Conservation (phyloP, 148 eudicot species). For the Spergularia marina region DNA sequence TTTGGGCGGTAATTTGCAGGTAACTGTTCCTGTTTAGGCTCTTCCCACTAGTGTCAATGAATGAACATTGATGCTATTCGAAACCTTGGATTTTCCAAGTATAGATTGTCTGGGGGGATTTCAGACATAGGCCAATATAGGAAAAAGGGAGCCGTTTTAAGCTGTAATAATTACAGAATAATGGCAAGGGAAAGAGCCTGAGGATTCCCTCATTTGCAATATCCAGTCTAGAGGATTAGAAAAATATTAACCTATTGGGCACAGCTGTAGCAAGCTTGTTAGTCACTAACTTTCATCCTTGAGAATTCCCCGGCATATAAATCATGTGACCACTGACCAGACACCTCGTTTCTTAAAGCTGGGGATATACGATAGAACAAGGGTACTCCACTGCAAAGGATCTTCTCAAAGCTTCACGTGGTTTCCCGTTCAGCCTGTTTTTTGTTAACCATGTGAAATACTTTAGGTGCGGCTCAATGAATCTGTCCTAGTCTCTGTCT, state of each 20-base stretch:
- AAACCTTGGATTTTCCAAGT: neutral
- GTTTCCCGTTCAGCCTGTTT: neutral
- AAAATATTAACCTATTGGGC: neutral
- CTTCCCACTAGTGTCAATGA: neutral
- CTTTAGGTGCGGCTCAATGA: neutral
- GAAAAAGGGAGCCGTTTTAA: neutral
- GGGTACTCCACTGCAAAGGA: neutral
- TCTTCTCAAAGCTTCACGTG: neutral
- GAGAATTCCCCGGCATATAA: neutral
- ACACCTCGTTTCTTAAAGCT: too few relatives aligned
- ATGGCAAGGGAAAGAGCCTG: too few relatives aligned
- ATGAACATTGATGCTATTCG: neutral
- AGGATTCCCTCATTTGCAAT: too few relatives aligned
- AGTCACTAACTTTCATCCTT: neutral
- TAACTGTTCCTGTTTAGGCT: neutral
- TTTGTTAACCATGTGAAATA: neutral
- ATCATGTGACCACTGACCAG: too few relatives aligned
- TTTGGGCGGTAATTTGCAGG: neutral
- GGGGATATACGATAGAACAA: neutral
- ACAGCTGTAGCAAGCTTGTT: neutral
- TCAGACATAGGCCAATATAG: neutral
- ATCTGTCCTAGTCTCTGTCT: neutral
- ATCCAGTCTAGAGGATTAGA: too few relatives aligned
- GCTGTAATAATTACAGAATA: neutral
- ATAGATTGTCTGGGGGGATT: too few relatives aligned